Evolutionary conservation across 345 rosid species (phyloP).

Genomic region (Limnanthes douglasii): DNA sequence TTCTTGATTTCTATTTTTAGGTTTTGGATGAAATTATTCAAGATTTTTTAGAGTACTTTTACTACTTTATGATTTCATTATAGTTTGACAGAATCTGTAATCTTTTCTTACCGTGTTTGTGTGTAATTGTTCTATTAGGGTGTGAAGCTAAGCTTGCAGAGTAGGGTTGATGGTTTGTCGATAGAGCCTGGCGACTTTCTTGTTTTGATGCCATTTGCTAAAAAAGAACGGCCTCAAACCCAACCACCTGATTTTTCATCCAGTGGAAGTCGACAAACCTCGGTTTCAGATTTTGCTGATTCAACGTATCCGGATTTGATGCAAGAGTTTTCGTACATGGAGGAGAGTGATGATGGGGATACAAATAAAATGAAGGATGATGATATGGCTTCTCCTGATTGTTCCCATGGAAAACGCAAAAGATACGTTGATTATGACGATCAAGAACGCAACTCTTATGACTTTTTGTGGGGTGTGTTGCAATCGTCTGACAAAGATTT

Average conservation of each 20-base stretch:
- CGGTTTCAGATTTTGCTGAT: slow-evolving; percentile 33
- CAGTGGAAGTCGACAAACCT: slow-evolving; percentile 6
- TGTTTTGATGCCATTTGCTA: slow-evolving; percentile 48
- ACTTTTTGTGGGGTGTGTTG: slow-evolving; percentile 30
- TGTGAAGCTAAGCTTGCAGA: slow-evolving; percentile 29
- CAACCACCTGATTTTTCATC: slow-evolving; percentile 17
- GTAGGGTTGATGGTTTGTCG: slow-evolving; percentile 18
- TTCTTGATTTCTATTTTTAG: background rate
- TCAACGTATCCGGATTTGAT: slow-evolving; percentile 41
- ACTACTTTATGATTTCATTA: background rate
- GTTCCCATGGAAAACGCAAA: slow-evolving; percentile 25
- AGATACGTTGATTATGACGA: slow-evolving; percentile 11
- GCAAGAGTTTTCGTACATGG: slow-evolving; percentile 27
- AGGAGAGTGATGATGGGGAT: slow-evolving; percentile 9
- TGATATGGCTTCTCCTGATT: slow-evolving; percentile 2
- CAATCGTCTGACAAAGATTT: slow-evolving; percentile 24
- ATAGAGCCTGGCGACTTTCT: slow-evolving; percentile 37
- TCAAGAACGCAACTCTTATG: slow-evolving; percentile 18
- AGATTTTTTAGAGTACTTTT: background rate
- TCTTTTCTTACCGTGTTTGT: background rate
- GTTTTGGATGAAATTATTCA: too few species aligned
- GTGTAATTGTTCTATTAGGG: slow-evolving; percentile 29
- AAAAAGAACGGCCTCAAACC: slow-evolving; percentile 31
- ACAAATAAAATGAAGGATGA: slow-evolving; percentile 6
- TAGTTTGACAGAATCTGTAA: too few species aligned